Evolutionary conservation across 140 eudicot species (phyloP), one percentile per base, ranked within the genome.

Genomic region (Stevia rebaudiana): DNA sequence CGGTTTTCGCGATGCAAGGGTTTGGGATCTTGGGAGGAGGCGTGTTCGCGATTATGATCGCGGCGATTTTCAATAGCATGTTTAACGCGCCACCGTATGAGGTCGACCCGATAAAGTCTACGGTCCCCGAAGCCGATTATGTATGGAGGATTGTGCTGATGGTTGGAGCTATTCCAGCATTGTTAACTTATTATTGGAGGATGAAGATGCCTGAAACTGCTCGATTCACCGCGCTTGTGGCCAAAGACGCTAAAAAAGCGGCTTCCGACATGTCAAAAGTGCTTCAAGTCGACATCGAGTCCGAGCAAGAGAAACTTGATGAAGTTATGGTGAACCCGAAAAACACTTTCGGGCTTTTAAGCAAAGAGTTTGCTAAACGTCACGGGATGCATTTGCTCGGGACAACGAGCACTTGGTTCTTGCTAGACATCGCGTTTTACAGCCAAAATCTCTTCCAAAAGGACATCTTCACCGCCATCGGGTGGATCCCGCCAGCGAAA

Each of bases 371-470:
- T 4, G 2, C 4, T 28, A 28, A 28, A 28, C 33, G 33, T 1
- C 33, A 28, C 4, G 97, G 97, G 15, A 68, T 76, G 11, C 97
- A 89, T 64, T 52, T 89, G 18, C 84, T 88, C 1, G 96, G 96
- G 0, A 88, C 96, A 0, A 73, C 90, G 0, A 78, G 64, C 63
- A 85, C 95, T 3, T 89, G 96, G 96, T 88, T 88, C 68, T 59
- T 88, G 28, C 88, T 88, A 1, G 96, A 88, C 73, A 85, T 88
- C 44, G 94, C 96, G 0, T 88, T 69, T 23, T 88, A 88, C 61
- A 88, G 96, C 35, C 96, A 88, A 46, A 88, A 88, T 23, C 63
- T 89, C 15, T 89, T 89, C 74, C 97, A 89, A 10, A 89, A 89
- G 51, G 97, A 89, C 67, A 89, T 89, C 6, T 89, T 85, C 68